A percentile compares a stretch with the other conserved stretches of the same genome.
Evolutionary conservation across 306 rosid genomes (phyloP).

Genomic region (Rosa persica): DNA sequence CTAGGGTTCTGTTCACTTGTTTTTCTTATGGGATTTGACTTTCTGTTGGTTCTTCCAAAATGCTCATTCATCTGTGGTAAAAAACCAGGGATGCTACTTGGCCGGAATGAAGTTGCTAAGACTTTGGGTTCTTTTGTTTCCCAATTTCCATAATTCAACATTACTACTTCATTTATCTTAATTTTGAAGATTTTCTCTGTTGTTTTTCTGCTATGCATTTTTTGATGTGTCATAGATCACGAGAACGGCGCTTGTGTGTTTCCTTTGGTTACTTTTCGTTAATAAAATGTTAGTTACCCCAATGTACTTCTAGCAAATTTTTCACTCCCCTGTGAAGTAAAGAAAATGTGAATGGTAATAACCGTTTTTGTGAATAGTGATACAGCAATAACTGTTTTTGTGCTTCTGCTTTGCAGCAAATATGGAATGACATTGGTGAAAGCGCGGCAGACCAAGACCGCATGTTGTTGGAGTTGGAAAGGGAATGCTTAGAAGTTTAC

Average conservation of each 20-base stretch:
- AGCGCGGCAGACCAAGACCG: constrained; percentile 74
- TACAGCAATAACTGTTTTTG: constrained; percentile 11
- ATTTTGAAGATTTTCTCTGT: neutral
- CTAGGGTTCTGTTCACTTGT: neutral
- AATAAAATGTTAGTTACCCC: neutral
- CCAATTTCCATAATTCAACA: neutral
- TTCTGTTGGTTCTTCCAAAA: constrained; percentile 8
- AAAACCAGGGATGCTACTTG: neutral
- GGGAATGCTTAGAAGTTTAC: constrained; percentile 93
- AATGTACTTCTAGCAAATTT: neutral
- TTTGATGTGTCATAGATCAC: neutral
- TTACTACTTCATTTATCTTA: neutral
- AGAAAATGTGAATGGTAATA: neutral
- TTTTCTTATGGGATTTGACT: neutral
- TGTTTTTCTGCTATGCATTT: neutral
- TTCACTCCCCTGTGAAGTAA: neutral
- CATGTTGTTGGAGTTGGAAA: constrained; percentile 79
- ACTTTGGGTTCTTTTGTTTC: neutral
- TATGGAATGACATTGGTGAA: constrained; percentile 98
- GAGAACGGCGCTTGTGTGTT: neutral
- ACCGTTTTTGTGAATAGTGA: neutral
- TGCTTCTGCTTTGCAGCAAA: constrained; percentile 53
- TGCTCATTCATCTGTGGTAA: constrained; percentile 6
- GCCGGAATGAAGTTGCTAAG: neutral
- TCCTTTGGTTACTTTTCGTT: neutral